Conservation (phyloP, 345 rosid genomes). For the Eucalyptus cloeziana region DNA sequence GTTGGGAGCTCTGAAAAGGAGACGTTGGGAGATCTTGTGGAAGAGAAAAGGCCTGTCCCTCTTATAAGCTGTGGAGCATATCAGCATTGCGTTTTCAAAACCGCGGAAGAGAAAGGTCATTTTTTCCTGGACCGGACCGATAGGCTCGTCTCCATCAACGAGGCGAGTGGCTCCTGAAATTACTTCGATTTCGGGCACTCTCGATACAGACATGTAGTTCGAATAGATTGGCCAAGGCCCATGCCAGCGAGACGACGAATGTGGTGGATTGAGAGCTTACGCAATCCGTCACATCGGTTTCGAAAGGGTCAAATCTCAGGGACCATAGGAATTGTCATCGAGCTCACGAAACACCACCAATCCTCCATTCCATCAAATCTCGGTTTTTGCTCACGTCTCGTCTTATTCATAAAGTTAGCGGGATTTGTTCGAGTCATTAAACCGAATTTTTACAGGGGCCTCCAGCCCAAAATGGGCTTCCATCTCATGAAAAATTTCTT, state of each 20-base stretch:
- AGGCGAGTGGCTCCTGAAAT: background rate
- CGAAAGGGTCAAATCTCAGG: background rate
- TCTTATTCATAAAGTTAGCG: background rate
- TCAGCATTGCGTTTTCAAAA: background rate
- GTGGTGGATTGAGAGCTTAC: background rate
- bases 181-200: background rate
- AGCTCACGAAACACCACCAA: background rate
- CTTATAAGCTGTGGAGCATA: background rate
- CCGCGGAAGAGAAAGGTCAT: background rate
- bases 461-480: no score
- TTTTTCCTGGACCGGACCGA: background rate
- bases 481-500: background rate
- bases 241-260: background rate
- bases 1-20: background rate
- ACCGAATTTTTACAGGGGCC: no score
- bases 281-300: background rate
- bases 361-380: background rate
- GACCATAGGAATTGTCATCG: background rate
- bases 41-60: background rate
- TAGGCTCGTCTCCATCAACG: background rate
- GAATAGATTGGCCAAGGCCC: background rate
- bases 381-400: background rate
- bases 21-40: background rate
- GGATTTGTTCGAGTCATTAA: no score
- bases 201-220: accelerated